A percentile compares a stretch with the other conserved stretches of the same genome.
These are phyloP conservation scores for Paramecium biaurelia DNA, from an alignment of 73 alveolate genomes.

Conservation along the genomic window DNA sequence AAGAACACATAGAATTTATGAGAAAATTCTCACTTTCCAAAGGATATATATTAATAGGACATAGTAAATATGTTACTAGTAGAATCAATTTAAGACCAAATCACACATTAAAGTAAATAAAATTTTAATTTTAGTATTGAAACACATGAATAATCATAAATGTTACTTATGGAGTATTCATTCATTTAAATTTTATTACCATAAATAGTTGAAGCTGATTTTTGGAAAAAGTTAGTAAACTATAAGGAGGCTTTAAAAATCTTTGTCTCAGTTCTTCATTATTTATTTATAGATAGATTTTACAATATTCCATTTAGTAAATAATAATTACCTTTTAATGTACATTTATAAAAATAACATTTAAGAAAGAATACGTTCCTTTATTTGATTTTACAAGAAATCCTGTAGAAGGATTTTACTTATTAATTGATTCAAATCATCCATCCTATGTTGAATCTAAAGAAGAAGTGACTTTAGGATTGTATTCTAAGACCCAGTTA, in stretches of 20 bases:
- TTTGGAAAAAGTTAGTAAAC: neutral
- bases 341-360: neutral
- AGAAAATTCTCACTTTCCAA: neutral
- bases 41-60: neutral
- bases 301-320: neutral
- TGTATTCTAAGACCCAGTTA: neutral
- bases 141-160: neutral
- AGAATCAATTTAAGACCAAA: constrained; percentile 11
- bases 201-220: neutral
- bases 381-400: neutral
- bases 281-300: neutral
- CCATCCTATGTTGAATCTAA: neutral
- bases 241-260: constrained; percentile 10
- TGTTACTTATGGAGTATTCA: constrained; percentile 35
- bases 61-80: neutral
- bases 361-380: neutral
- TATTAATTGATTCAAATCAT: neutral
- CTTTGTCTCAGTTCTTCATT: constrained; percentile 1
- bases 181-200: neutral
- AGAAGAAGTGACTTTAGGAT: neutral
- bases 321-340: neutral
- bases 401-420: neutral
- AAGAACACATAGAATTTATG: neutral
- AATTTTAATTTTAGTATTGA: neutral
- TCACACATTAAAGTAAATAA: neutral